Base-by-base conservation (phyloP, 1,284 basidiomycete species). In the Trichosporon sp. region DNA sequence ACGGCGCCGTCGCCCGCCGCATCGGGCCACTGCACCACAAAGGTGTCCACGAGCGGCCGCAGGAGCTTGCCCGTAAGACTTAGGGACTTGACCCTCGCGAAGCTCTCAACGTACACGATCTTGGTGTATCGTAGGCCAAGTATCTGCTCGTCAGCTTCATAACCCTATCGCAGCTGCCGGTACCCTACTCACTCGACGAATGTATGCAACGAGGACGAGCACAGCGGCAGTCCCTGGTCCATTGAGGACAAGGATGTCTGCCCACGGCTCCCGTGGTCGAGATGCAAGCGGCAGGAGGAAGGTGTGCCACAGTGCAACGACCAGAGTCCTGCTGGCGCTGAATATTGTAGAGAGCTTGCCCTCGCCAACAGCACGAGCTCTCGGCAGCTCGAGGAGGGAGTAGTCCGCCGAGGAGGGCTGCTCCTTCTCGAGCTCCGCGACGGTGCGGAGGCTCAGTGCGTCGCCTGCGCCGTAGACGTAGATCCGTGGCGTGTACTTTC, bases 171-270 rank as follows among this genome's bases (percentile, higher is more conserved):
- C 27, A 9, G n/a, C n/a, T n/a, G n/a, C n/a, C 10, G 13, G 7
- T 56, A 19, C 16, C 14, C 10, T 13, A 70, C 89, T 73, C 72
- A 94, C 95, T 76, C 87, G 85, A 65, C 90, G 88, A 27, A 92
- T 69, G 73, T 89, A 90, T 13, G 87, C 84, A 0, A 90, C 87
- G 6, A 86, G 66, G 60, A 89, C 91, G 16, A 99, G 83, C 2
- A 90, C 83, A 33, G 95, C 87, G 74, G 92, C 95, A 3, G 95
- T 98, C 9, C 95, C 96, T 0, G 96, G 96, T 6, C 96, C 96
- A 78, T 99, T 99, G 49, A 99, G 80, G 60, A 99, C 80, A 27
- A 99, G 81, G 25, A 93, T 82, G 65, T 97, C 92, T 13, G 88
- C 86, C 73, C 87, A 88, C 1, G 82, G 78, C 16, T 73, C 64